Evolutionary conservation across 495 filamentous ascomycete species (phyloP).

Genomic region (Elasticomyces elasticus): DNA sequence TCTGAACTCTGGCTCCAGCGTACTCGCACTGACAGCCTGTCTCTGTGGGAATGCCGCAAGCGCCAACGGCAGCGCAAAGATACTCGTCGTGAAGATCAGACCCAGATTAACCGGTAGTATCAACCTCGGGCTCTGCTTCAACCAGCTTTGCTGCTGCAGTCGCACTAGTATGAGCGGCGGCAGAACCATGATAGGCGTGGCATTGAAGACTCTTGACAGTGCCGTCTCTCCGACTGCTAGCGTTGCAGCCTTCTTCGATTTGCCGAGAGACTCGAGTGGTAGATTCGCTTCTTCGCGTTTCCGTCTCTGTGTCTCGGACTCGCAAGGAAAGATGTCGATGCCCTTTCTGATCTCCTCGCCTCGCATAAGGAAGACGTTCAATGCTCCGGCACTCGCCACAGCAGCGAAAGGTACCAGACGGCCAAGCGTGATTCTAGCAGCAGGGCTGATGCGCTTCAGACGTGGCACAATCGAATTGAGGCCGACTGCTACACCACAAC

Average conservation of each 20-base stretch:
- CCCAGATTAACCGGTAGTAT: slow-evolving; percentile 72
- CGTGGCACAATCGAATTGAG: slow-evolving; percentile 80
- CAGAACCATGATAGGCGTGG: slow-evolving; percentile 92
- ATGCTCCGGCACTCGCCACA: slow-evolving; percentile 75
- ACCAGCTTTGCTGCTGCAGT: slow-evolving; percentile 66
- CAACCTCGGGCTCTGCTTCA: slow-evolving; percentile 59
- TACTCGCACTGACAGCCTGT: slow-evolving; percentile 62
- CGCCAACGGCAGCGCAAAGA: slow-evolving; percentile 77
- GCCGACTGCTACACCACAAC: slow-evolving; percentile 87
- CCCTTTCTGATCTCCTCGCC: slow-evolving; percentile 86
- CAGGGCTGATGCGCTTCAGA: slow-evolving; percentile 64
- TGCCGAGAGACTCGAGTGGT: slow-evolving; percentile 54
- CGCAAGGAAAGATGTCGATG: slow-evolving; percentile 84
- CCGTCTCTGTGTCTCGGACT: slow-evolving; percentile 43
- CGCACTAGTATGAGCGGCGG: slow-evolving; percentile 76
- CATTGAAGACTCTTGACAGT: slow-evolving; percentile 76
- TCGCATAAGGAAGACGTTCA: slow-evolving; percentile 97
- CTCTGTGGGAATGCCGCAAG: slow-evolving; percentile 86
- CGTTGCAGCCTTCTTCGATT: slow-evolving; percentile 75
- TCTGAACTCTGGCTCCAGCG: slow-evolving; percentile 75
- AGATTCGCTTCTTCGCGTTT: slow-evolving; percentile 47
- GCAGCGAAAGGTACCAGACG: slow-evolving; percentile 92
- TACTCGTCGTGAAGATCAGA: slow-evolving; percentile 67
- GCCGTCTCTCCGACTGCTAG: slow-evolving; percentile 89
- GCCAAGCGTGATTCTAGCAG: slow-evolving; percentile 59